Conservation (phyloP, 805 yeast genomes). For the Hanseniaspora osmophila region DNA sequence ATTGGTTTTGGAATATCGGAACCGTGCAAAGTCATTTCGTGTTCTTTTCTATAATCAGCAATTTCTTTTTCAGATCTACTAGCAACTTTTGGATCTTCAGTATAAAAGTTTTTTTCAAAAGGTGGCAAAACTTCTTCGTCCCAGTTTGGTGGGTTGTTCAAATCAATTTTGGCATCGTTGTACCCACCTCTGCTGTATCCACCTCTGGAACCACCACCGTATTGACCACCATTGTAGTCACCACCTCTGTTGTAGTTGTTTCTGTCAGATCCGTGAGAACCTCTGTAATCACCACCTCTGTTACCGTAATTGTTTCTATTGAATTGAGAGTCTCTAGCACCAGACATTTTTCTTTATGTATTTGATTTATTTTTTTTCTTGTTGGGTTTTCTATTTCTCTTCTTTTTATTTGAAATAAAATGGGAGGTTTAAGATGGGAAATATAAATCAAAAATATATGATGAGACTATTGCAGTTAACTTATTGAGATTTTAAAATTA, state of each 20-base stretch:
- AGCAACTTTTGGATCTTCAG: slow-evolving; percentile 68
- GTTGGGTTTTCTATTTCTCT: not conserved
- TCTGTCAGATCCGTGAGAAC: slow-evolving; percentile 25
- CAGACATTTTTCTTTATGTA: slow-evolving; percentile 19
- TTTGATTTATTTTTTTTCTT: slow-evolving; percentile 7
- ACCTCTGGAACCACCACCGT: slow-evolving; percentile 26
- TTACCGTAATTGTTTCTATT: slow-evolving; percentile 23
- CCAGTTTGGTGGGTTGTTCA: slow-evolving; percentile 55
- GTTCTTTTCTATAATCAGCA: slow-evolving; percentile 57
- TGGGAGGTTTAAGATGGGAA: no score
- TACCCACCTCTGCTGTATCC: slow-evolving; percentile 27
- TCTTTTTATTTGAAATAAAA: no score
- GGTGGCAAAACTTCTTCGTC: slow-evolving; percentile 55
- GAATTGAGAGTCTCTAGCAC: slow-evolving; percentile 25
- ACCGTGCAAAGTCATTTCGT: slow-evolving; percentile 80
- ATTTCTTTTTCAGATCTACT: slow-evolving; percentile 65
- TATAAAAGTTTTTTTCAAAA: slow-evolving; percentile 90
- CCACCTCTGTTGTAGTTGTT: slow-evolving; percentile 24
- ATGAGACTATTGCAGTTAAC: no score
- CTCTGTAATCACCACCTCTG: slow-evolving; percentile 28
- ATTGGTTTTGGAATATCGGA: slow-evolving; percentile 87
- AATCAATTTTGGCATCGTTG: slow-evolving; percentile 25
- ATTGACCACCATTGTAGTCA: slow-evolving; percentile 24
- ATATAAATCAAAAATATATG: no score
- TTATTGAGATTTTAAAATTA: no score